Evolutionary conservation across 2,329 filamentous ascomycete genomes (phyloP).

Genomic region (Lizonia empirigonia): DNA sequence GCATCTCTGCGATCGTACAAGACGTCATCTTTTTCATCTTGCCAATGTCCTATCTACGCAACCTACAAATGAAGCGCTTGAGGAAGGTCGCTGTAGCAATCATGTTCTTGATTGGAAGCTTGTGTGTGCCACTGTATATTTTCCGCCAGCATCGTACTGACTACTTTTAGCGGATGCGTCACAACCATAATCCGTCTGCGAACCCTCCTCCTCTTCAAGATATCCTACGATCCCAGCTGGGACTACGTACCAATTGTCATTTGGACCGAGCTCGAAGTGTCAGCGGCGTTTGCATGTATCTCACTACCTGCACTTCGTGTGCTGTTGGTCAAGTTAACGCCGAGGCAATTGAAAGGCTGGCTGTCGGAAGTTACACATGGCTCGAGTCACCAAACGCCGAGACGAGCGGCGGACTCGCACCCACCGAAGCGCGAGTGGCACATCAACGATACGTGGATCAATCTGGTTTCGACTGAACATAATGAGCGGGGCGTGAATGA

Average conservation of each 20-base stretch:
- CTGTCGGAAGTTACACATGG: neutral
- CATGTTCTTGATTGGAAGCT: neutral
- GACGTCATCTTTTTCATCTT: slow-evolving; percentile 24
- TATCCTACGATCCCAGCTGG: slow-evolving; percentile 31
- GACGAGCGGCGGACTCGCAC: neutral
- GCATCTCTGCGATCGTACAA: slow-evolving; percentile 20
- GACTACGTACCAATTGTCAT: slow-evolving; percentile 29
- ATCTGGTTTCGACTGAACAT: neutral
- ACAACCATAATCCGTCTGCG: slow-evolving; percentile 33
- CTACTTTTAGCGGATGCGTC: slow-evolving; percentile 35
- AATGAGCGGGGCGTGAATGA: no score
- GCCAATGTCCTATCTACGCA: slow-evolving; percentile 10
- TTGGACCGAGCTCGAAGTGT: slow-evolving; percentile 32
- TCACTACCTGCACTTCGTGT: slow-evolving; percentile 26
- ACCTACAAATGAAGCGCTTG: neutral
- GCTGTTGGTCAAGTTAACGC: slow-evolving; percentile 18
- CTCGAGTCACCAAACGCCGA: neutral
- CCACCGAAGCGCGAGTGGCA: neutral
- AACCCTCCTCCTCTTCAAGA: slow-evolving; percentile 25
- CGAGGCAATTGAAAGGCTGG: slow-evolving; percentile 3
- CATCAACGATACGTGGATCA: neutral
- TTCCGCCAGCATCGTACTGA: no score
- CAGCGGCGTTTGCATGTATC: slow-evolving; percentile 21
- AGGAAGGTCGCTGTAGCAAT: neutral
- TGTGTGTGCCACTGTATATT: no score